These are phyloP conservation scores for Oxytropis ochrocephala DNA, from an alignment of 306 rosid genomes.

Conservation along the genomic window DNA sequence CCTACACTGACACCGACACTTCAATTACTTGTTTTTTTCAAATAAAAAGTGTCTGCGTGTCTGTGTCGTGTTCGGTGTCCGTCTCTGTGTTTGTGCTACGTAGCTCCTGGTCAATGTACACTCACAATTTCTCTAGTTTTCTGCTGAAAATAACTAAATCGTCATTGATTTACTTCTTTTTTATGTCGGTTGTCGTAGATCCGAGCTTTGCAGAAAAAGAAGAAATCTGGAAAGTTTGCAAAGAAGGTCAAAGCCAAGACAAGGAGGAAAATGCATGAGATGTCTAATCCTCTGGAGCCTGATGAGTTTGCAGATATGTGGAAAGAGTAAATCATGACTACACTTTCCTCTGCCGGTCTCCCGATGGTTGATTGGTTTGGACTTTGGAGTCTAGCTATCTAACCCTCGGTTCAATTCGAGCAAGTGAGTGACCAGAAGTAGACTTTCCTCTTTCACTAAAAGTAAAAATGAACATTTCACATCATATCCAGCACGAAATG, in stretches of 20 bases:
- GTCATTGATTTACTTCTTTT: not conserved
- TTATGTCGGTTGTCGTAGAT: constrained; percentile 39
- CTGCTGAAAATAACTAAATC: not conserved
- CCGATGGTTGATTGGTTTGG: no score
- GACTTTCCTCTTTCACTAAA: not conserved
- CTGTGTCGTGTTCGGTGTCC: no score
- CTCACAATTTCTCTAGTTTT: not conserved
- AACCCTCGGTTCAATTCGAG: no score
- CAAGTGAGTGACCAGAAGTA: no score
- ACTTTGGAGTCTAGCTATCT: no score
- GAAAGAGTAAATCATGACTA: constrained; percentile 44
- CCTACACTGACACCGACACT: no score
- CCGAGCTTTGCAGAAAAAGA: constrained; percentile 74
- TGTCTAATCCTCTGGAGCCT: constrained; percentile 71
- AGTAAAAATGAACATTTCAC: not conserved
- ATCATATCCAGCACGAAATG: constrained; percentile 21
- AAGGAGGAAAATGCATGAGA: constrained; percentile 93
- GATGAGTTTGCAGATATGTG: constrained; percentile 97
- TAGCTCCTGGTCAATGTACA: no score
- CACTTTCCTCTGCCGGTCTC: not conserved
- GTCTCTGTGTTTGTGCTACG: no score
- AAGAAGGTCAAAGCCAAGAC: constrained; percentile 98
- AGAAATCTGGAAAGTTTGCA: constrained; percentile 71
- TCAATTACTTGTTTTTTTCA: no score
- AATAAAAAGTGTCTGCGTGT: no score